Percentiles rank a stretch among this genome's conserved stretches.
Conservation (phyloP, 2,329 filamentous ascomycete genomes). For the Talaromyces sp. region DNA sequence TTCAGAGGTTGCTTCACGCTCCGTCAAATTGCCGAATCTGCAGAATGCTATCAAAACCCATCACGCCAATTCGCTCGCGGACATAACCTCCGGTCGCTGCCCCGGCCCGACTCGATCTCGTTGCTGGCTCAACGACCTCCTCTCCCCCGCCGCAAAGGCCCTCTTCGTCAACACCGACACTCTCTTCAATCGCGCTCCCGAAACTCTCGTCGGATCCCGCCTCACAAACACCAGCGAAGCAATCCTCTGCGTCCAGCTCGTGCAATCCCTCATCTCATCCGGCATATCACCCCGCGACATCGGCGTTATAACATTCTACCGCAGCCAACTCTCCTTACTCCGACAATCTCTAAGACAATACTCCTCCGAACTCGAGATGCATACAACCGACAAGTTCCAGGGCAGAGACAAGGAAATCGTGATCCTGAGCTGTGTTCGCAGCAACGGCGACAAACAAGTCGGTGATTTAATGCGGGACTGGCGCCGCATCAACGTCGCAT, state of each 20-base stretch:
- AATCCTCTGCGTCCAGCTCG: conserved; percentile 71
- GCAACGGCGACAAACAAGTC: conserved; percentile 77
- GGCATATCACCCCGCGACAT: conserved; percentile 75
- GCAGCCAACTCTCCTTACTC: conserved; percentile 81
- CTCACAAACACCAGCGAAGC: conserved; percentile 88
- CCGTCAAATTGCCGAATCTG: conserved; percentile 66
- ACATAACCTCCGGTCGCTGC: conserved; percentile 48
- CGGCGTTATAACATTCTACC: conserved; percentile 95
- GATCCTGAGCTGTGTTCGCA: conserved; percentile 80
- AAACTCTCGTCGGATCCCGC: conserved; percentile 68
- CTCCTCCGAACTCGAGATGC: conserved; percentile 73
- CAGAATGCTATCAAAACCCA: conserved; percentile 56
- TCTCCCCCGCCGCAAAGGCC: conserved; percentile 69
- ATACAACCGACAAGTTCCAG: conserved; percentile 96
- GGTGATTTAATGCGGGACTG: conserved; percentile 89
- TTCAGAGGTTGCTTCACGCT: conserved; percentile 65
- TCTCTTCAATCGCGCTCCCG: conserved; percentile 61
- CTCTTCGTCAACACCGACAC: conserved; percentile 87
- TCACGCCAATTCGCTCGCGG: conserved; percentile 45
- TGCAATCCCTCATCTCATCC: conserved; percentile 70
- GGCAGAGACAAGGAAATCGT: conserved; percentile 93
- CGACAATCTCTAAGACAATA: conserved; percentile 65
- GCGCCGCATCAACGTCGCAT: conserved; percentile 90
- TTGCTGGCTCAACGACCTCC: conserved; percentile 75
- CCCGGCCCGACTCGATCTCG: conserved; percentile 44